Percentiles rank a stretch among this genome's conserved stretches.
These are phyloP conservation scores for Trematosphaeria pertusa DNA, from an alignment of 2,329 filamentous ascomycete species.

Conservation along the genomic window DNA sequence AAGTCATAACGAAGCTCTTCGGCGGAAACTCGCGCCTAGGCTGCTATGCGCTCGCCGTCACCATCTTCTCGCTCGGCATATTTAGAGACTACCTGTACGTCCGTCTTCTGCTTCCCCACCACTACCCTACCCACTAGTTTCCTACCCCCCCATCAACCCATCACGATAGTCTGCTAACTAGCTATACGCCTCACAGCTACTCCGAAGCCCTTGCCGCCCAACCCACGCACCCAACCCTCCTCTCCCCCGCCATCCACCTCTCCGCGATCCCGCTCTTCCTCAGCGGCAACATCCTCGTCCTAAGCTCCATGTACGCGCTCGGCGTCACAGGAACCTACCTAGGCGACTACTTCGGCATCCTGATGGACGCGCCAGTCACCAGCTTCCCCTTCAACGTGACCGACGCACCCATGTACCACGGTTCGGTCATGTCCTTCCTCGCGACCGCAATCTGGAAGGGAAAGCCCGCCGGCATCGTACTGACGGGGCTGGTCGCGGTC, in stretches of 20 bases:
- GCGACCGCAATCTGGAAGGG: constrained; percentile 84
- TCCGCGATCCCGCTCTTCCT: constrained; percentile 75
- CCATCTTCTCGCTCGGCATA: constrained; percentile 92
- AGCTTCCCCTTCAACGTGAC: constrained; percentile 96
- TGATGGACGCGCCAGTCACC: constrained; percentile 94
- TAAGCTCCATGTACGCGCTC: constrained; percentile 88
- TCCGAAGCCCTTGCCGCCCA: constrained; percentile 79
- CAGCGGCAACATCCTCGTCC: constrained; percentile 80
- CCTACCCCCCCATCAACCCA: constrained; percentile 6
- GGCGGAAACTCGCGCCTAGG: constrained; percentile 77
- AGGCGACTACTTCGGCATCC: constrained; percentile 97
- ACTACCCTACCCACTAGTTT: constrained; percentile 1
- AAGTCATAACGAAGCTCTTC: constrained; percentile 86
- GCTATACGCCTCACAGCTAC: constrained; percentile 64
- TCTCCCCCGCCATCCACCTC: constrained; percentile 64
- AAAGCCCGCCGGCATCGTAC: constrained; percentile 82
- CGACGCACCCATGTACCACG: constrained; percentile 94
- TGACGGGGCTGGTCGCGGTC: constrained; percentile 76
- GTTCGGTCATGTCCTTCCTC: constrained; percentile 89
- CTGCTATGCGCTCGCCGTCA: constrained; percentile 87
- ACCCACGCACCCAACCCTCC: constrained; percentile 77
- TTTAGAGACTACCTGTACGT: constrained; percentile 71
- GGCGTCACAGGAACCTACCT: constrained; percentile 96
- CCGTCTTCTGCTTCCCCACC: constrained; percentile 1
- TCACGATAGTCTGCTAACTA: neutral